These are phyloP conservation scores for Phytopythium vexans DNA, from an alignment of 352 stramenopile genomes.

Conservation along the genomic window DNA sequence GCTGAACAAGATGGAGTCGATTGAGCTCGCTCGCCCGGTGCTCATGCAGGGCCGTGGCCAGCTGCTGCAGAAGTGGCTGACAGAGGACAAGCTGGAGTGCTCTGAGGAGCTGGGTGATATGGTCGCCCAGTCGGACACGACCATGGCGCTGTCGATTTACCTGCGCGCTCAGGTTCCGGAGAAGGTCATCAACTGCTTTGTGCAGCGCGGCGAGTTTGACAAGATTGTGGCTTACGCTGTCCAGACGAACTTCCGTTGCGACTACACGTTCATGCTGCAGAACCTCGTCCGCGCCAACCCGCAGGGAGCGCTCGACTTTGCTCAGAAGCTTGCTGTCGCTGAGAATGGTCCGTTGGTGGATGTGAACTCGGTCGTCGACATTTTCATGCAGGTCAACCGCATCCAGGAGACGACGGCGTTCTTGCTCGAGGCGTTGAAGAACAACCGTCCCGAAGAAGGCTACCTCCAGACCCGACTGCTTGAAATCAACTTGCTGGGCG, in stretches of 20 bases:
- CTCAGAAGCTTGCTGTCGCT: constrained; percentile 96
- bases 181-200: constrained; percentile 99
- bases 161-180: constrained; percentile 96
- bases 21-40: constrained; percentile 98
- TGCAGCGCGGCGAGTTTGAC: constrained; percentile 98
- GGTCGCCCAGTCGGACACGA: constrained; percentile 94
- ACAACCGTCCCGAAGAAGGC: constrained; percentile 98
- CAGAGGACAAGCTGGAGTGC: constrained; percentile 98
- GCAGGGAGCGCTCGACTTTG: constrained; percentile 96
- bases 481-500: constrained; percentile 99
- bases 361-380: constrained; percentile 98
- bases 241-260: constrained; percentile 97
- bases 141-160: constrained; percentile 98
- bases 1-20: constrained; percentile 99
- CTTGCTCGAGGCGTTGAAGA: constrained; percentile 98
- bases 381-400: constrained; percentile 99
- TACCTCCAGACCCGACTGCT: constrained; percentile 99
- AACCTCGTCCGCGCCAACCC: constrained; percentile 98
- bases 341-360: constrained; percentile 95
- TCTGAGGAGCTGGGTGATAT: constrained; percentile 97
- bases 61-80: constrained; percentile 99
- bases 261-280: constrained; percentile 99
- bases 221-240: constrained; percentile 97
- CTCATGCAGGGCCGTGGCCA: constrained; percentile 96
- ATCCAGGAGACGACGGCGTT: constrained; percentile 99